Conservation (phyloP, 352 stramenopile genomes). For the Globisporangium paroecandrum region DNA sequence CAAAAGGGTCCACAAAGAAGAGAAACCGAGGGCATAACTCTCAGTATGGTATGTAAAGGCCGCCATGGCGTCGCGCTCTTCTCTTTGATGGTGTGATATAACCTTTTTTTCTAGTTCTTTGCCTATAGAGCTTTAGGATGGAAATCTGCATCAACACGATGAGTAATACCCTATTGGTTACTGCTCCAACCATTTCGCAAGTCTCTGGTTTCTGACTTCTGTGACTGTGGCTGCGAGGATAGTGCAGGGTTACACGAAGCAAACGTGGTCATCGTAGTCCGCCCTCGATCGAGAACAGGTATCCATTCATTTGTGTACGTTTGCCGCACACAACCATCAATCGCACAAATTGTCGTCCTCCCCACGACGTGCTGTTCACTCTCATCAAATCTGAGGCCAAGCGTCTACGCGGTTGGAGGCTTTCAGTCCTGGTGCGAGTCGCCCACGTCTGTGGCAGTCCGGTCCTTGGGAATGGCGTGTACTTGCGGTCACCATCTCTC, state of each 20-base stretch:
- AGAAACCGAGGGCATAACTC: neutral
- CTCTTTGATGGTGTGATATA: neutral
- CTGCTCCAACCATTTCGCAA: neutral
- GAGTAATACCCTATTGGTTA: neutral
- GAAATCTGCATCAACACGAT: neutral
- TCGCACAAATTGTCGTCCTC: neutral
- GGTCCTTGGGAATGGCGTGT: too few relatives aligned
- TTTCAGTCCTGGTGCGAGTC: too few relatives aligned
- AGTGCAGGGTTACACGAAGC: neutral
- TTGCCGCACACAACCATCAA: neutral
- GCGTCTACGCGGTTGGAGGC: too few relatives aligned
- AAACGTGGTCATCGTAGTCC: neutral
- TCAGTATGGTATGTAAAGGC: neutral
- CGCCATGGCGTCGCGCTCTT: neutral
- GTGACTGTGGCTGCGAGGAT: neutral
- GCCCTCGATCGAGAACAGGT: neutral
- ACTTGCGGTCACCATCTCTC: too few relatives aligned
- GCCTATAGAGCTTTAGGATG: neutral
- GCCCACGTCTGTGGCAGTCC: too few relatives aligned
- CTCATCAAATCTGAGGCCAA: neutral
- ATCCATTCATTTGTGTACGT: too few relatives aligned
- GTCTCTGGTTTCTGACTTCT: neutral
- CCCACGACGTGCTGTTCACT: neutral
- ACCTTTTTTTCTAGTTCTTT: neutral
- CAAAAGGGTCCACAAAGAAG: neutral